Base-by-base conservation (phyloP, 768 basidiomycete genomes). In the Leccinum aurantiacum region DNA sequence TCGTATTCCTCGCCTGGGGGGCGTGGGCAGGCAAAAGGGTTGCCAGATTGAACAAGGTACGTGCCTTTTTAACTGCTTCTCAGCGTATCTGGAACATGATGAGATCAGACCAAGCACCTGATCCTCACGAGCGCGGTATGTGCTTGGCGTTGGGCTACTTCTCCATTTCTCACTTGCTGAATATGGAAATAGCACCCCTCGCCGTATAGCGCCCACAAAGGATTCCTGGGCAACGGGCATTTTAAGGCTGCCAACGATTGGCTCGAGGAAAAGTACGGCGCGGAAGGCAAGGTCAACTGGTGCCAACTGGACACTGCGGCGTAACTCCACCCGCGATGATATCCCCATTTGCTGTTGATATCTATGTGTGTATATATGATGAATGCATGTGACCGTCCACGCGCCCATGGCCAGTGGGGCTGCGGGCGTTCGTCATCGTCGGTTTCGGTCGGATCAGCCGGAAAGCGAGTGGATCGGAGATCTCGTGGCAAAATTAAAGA, bases 1-100 rank as follows among this genome's bases (percentile, higher is more conserved):
- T 89, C 25, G 88, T 88, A 52, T 95, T 98, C 72, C 82, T 98
- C 67, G 91, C 91, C 7, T 97, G 95, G 94, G 95, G 95, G 9
- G 80, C 84, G 8, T 89, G 87, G 80, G 95, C 95, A 22, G 84
- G 82, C 59, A 93, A 95, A 76, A 82, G 92, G 67, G 89, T 92
- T 57, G 82, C 84, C 57, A 88, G 87, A 69, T 77, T 95, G 37
- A 84, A 85, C 75, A 84, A 85, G 79, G 93, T 91, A 47, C 63
- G 78, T 54, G 51, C 33, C 38, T 63, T 65, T 58, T 52, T 53
- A 17, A 13, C 13, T 37, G 37, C 53, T 49, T 41, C 61, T 59
- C 51, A 55, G 59, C 60, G 56, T 54, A 65, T 60, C 60, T 61
- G 59, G 60, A 54, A 70, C 19, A 46, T 58, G 57, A 58, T 55